Evolutionary conservation across 805 yeast genomes (phyloP).

Genomic region (Saturnispora galanensis): DNA sequence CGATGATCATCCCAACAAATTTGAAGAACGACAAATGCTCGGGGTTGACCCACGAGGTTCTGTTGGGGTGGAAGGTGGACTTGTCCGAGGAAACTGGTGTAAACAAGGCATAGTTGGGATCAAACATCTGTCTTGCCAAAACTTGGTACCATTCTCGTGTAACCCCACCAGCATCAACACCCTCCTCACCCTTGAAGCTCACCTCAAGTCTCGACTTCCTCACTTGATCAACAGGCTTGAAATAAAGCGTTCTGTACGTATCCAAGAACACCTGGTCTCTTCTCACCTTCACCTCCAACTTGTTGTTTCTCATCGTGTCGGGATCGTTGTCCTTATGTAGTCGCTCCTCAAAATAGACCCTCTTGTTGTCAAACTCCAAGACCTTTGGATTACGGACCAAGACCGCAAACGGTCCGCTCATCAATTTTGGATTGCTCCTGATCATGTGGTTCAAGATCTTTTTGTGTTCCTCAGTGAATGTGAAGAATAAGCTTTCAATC

Average conservation of each 20-base stretch:
- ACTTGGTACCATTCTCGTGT: constrained; percentile 98
- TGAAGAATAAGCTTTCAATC: constrained; percentile 66
- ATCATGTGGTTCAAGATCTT: constrained; percentile 87
- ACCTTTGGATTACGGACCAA: constrained; percentile 81
- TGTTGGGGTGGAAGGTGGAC: constrained; percentile 90
- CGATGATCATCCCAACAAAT: constrained; percentile 88
- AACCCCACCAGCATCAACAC: constrained; percentile 97
- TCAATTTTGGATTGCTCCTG: constrained; percentile 76
- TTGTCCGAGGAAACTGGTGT: constrained; percentile 85
- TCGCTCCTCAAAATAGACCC: constrained; percentile 70
- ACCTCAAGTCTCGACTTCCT: constrained; percentile 65
- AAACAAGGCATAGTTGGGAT: constrained; percentile 89
- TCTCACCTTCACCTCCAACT: constrained; percentile 59
- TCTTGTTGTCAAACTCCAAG: constrained; percentile 89
- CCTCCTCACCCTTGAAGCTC: constrained; percentile 86
- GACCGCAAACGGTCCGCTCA: constrained; percentile 93
- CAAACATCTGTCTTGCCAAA: constrained; percentile 86
- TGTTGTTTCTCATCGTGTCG: constrained; percentile 25
- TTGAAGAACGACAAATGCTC: constrained; percentile 89
- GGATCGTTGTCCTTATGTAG: constrained; percentile 42
- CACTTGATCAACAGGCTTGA: constrained; percentile 66
- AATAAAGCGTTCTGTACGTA: constrained; percentile 74
- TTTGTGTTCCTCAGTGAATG: constrained; percentile 83
- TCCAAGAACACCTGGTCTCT: constrained; percentile 90
- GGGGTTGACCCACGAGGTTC: constrained; percentile 86